Base-by-base conservation (phyloP, 108 stramenopile species). In the Discostella stelligeroides region DNA sequence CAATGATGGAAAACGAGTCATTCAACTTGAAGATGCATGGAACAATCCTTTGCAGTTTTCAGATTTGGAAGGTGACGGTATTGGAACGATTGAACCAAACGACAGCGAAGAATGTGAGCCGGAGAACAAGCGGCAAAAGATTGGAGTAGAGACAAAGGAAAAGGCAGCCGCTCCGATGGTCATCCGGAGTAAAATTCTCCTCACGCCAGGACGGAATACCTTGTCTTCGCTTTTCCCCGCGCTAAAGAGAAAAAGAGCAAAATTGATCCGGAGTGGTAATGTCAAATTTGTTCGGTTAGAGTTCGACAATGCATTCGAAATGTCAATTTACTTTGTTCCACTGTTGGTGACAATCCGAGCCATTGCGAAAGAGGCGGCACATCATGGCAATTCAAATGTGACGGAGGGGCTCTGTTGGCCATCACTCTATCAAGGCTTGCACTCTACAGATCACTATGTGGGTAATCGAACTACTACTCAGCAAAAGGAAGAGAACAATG, bases 11-110 rank as follows among this genome's bases (percentile, higher is more conserved):
- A 37, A 63, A 7, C 40, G 47, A n/a, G 68, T 51, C 0, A 70
- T 86, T 21, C 47, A 73, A n/a, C 56, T 94, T 20, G 85, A 91
- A 65, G 92, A 94, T 85, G 85, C 88, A 7, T 94, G 92, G 92
- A 89, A 73, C 45, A 88, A 89, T 57, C 43, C 71, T 13, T 34
- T 90, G 72, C 78, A 82, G 61, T 62, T 83, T 23, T 58, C 69
- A 28, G 60, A 56, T 30, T 37, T 37, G 29, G 55, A 59, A 12
- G 45, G 58, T 9, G 47, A 64, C 13, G 68, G 54, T 27, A 65
- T 53, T 21, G 40, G 24, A 24, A 17, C 69, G 12, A 38, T 76
- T 27, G 67, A 69, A 47, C n/a, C n/a, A n/a, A n/a, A n/a, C n/a
- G 50, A 63, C 29, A 62, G 12, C 30, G 73, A 34, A 1, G 56